Evolutionary conservation across 148 eudicot species (phyloP).

Genomic region (Rhododendron griersonianum): DNA sequence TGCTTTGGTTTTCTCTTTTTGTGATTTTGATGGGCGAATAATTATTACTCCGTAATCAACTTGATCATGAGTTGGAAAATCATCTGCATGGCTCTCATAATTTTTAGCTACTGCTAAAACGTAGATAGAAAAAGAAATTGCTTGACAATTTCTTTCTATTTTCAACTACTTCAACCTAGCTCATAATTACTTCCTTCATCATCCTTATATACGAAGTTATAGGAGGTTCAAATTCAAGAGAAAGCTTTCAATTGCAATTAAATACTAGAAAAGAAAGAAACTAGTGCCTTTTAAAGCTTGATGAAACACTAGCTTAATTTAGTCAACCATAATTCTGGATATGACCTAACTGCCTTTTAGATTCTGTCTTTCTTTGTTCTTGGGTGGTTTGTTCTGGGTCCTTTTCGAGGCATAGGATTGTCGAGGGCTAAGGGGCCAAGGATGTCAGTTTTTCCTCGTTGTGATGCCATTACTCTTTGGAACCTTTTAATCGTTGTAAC

Average conservation of each 20-base stretch:
- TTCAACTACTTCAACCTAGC: not conserved
- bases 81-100: not conserved
- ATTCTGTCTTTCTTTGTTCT: not conserved
- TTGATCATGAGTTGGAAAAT: not conserved
- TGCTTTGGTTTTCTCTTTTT: not conserved
- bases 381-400: too few relatives aligned
- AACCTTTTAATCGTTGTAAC: too few relatives aligned
- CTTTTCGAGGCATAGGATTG: too few relatives aligned
- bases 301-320: not conserved
- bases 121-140: not conserved
- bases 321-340: not conserved
- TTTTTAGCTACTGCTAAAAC: not conserved
- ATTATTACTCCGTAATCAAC: not conserved
- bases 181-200: too few relatives aligned
- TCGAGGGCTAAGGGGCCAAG: too few relatives aligned
- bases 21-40: not conserved
- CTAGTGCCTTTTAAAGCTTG: not conserved
- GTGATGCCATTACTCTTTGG: too few relatives aligned
- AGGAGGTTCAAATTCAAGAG: not conserved
- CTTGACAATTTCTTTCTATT: not conserved
- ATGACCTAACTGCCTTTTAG: not conserved
- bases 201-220: not conserved
- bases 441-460: too few relatives aligned
- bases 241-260: not conserved
- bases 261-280: not conserved